Evolutionary conservation across 768 basidiomycete genomes (phyloP), one percentile per base, ranked within the genome.

Genomic region (Dentipellis sp.): DNA sequence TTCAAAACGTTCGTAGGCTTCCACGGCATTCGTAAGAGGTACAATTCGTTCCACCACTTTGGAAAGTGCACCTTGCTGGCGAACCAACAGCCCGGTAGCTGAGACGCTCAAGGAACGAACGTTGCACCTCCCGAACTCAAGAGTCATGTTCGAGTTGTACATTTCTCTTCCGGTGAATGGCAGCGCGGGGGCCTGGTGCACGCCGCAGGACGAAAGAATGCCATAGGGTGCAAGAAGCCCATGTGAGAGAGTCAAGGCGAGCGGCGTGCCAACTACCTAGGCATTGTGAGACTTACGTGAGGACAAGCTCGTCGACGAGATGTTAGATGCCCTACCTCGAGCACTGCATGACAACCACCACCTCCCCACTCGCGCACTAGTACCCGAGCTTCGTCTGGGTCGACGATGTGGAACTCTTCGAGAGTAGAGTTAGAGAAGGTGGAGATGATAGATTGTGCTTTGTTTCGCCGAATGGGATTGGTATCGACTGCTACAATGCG

Each of bases 101-200:
- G 78, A 67, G 10, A 84, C 84, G 62, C 91, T 83, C 78, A 90
- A 81, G 0, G 88, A 81, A 12, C 85, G 80, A 4, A 88, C 87
- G 14, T 88, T 89, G 61, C 88, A 91, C 9, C 88, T 80, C 9
- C 90, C 90, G 65, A 91, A 91, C 63, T 88, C 84, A 22, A 89
- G 72, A 0, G 84, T 86, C 7, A 89, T 77, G 66, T 91, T 91
- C 70, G 88, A 88, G 73, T 83, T 73, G 68, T 91, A 91, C 55
- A 84, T 64, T 45, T 83, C 73, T 6, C 65, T 64, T 19, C 78
- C 76, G 9, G 76, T 80, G 61, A 83, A 80, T 1, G 84, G 84
- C 39, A 87, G 60, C 19, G 67, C 73, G 1, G 70, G 71, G 50
- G 68, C 73, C 54, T 81, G 78, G 56, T 89, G 86, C 10, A 86